Evolutionary conservation across 768 basidiomycete genomes (phyloP).

Genomic region (Lactarius indigo): DNA sequence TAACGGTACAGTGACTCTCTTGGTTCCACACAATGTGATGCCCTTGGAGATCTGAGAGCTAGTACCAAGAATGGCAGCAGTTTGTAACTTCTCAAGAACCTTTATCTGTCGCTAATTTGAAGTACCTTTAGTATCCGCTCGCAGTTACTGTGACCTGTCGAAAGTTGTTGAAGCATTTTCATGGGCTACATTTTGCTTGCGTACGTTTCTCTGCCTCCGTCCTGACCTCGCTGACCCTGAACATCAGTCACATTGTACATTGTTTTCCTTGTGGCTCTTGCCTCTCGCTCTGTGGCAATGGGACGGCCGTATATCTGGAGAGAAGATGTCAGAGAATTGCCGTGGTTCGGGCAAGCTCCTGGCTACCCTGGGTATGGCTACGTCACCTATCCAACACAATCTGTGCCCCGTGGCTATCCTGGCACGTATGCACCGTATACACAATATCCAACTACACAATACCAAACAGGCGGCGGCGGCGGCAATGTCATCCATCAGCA

Average conservation of each 20-base stretch:
- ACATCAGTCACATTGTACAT: conserved; percentile 24
- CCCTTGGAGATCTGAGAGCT: conserved; percentile 11
- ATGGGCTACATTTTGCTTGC: conserved; percentile 23
- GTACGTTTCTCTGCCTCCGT: conserved; percentile 10
- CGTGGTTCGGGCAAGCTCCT: conserved; percentile 26
- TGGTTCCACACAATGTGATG: conserved; percentile 22
- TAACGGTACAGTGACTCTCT: conserved; percentile 18
- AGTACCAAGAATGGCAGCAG: conserved; percentile 23
- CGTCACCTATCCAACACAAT: conserved; percentile 9
- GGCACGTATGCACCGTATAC: background rate
- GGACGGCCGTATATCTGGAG: conserved; percentile 23
- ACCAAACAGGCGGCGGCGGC: conserved; percentile 9
- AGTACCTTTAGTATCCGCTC: conserved; percentile 18
- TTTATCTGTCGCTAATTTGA: background rate
- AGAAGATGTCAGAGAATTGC: conserved; percentile 21
- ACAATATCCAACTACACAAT: conserved; percentile 11
- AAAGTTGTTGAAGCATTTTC: conserved; percentile 26
- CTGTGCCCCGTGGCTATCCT: conserved; percentile 11
- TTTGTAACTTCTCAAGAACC: background rate
- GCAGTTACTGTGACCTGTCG: conserved; percentile 25
- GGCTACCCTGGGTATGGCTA: conserved; percentile 23
- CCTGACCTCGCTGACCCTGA: background rate
- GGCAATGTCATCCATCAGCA: conserved; percentile 20
- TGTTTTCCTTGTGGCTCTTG: conserved; percentile 18
- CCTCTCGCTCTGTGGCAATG: conserved; percentile 21